Base-by-base conservation (phyloP, 129 eudicot species). In the Logfia minima region DNA sequence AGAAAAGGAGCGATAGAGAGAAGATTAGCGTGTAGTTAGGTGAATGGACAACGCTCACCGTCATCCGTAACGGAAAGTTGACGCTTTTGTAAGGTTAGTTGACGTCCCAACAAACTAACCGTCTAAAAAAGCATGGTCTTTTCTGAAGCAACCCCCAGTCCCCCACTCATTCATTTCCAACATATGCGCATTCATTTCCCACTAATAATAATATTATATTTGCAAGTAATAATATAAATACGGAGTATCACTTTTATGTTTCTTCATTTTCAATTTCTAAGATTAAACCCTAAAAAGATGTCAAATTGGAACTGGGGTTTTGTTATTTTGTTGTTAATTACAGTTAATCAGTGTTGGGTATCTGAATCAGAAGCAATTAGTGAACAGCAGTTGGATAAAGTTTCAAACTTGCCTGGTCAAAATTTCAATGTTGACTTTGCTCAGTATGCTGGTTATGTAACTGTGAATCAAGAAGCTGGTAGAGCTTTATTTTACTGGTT, bases 401-500 rank as follows among this genome's bases (percentile, higher is more conserved):
- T 93, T 14, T 61, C 17, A 6, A 43, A 72, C 75, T 85, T 93
- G 53, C 98, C 98, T 8, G 98, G 97, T 71, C 98, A 93, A 69
- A 80, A 72, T 21, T 91, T 89, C 71, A 79, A 76, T 67, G 92
- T 93, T 55, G 81, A 80, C 35, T 93, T 93, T 84, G 84, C 81
- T 21, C 98, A 94, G 18, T 94, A 84, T 76, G 79, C 98, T 73
- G 98, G 98, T 29, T 94, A 88, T 82, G 88, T 91, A 0, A 91
- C 90, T 26, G 96, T 89, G 6, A 87, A 85, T 66, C 69, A 94
- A 65, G 84, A 89, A 14, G 75, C 83, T 71, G 96, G 96, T 19
- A 91, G 96, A 81, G 80, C 89, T n/a, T 72, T 94, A n/a, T 94
- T 94, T 61, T 94, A 94, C 70, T 94, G 98, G 98, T 78, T 94